Evolutionary conservation across 2,329 filamentous ascomycete species (phyloP).

Genomic region (Fusarium vanettenii): DNA sequence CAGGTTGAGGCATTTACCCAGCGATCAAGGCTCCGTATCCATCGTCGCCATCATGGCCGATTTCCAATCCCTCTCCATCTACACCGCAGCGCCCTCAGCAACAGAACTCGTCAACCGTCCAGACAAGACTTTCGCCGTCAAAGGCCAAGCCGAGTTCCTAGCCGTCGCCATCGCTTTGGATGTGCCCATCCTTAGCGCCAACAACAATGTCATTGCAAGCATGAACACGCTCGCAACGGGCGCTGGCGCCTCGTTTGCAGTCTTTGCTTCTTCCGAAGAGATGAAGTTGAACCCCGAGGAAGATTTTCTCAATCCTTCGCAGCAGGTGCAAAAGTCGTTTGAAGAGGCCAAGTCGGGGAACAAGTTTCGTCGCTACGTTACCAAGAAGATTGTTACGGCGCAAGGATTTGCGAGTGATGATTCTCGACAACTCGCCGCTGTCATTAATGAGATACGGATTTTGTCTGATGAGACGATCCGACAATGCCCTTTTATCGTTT

Average conservation of each 20-base stretch:
- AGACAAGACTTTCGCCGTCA: neutral
- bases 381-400: neutral
- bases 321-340: neutral
- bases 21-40: neutral
- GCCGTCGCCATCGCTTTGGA: neutral
- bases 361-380: neutral
- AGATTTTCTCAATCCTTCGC: neutral
- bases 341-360: neutral
- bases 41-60: neutral
- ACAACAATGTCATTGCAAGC: neutral
- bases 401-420: neutral
- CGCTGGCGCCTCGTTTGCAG: neutral
- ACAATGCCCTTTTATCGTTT: neutral
- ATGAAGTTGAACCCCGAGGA: neutral
- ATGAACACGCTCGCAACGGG: neutral
- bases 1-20: neutral
- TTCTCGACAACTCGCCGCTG: neutral
- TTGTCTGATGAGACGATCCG: neutral
- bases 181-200: neutral
- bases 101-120: neutral
- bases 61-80: neutral
- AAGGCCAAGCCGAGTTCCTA: slow-evolving; percentile 2
- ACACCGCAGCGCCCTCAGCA: neutral
- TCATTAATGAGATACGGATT: neutral
- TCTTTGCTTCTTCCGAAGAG: neutral